These are phyloP conservation scores for Mucor saturninus DNA, from an alignment of 371 early-diverging fungal genomes.

Conservation along the genomic window DNA sequence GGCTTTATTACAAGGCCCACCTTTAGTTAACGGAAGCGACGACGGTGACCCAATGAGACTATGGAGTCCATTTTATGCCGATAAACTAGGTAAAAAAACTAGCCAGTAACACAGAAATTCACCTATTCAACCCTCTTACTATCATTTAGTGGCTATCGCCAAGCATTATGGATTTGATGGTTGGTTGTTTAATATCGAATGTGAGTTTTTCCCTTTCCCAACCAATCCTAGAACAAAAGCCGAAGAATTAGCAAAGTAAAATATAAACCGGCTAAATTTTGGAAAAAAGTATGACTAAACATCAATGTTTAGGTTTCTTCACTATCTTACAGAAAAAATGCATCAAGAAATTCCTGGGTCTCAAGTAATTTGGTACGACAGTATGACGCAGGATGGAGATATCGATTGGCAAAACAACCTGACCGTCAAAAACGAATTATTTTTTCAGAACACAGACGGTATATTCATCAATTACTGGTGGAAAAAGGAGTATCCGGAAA, in stretches of 20 bases:
- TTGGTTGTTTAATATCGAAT: conserved; percentile 72
- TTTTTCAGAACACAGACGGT: conserved; percentile 61
- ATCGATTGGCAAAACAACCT: conserved; percentile 67
- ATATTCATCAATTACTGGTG: conserved; percentile 73
- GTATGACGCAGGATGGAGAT: conserved; percentile 50
- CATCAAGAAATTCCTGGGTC: conserved; percentile 56
- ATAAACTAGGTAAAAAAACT: conserved; percentile 51
- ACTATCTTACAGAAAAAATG: conserved; percentile 49
- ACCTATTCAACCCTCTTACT: background rate
- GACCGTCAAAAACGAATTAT: conserved; percentile 45
- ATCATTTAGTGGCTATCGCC: conserved; percentile 56
- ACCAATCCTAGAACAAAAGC: conserved; percentile 29
- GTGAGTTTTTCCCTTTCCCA: conserved; percentile 40
- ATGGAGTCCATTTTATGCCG: conserved; percentile 53
- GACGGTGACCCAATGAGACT: conserved; percentile 17
- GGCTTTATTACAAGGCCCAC: conserved; percentile 45
- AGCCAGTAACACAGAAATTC: background rate
- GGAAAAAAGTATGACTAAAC: background rate
- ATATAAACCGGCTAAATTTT: background rate
- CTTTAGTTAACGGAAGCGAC: background rate
- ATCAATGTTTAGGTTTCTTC: conserved; percentile 38
- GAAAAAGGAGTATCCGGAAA: conserved; percentile 43
- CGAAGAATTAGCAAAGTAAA: conserved; percentile 37
- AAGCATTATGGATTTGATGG: conserved; percentile 70
- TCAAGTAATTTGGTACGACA: conserved; percentile 65